Conservation (phyloP, 2,329 filamentous ascomycete genomes). For the Pseudopithomyces maydicus region DNA sequence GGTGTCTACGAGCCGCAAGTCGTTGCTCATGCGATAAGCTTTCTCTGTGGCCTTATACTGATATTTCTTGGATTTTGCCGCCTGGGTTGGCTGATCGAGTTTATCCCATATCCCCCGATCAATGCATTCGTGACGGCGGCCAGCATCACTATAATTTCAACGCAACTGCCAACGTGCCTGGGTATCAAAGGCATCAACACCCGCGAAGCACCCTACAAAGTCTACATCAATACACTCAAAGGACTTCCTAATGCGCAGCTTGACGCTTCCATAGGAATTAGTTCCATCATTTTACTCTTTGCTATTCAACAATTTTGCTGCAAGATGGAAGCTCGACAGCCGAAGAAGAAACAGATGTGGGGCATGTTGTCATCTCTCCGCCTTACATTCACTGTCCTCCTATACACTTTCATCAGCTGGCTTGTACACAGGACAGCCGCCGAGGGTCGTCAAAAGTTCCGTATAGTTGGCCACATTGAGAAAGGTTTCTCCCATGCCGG, state of each 20-base stretch:
- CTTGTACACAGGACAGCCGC: conserved; percentile 65
- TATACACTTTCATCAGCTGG: conserved; percentile 90
- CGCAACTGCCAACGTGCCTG: conserved; percentile 80
- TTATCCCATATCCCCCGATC: conserved; percentile 88
- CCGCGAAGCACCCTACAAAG: conserved; percentile 75
- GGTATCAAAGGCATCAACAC: conserved; percentile 77
- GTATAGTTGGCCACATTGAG: conserved; percentile 75
- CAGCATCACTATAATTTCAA: conserved; percentile 82
- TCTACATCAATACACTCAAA: conserved; percentile 83
- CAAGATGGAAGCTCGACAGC: conserved; percentile 68
- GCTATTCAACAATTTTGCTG: conserved; percentile 60
- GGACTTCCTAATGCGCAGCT: conserved; percentile 68
- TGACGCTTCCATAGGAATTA: conserved; percentile 90
- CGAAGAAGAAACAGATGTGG: conserved; percentile 70
- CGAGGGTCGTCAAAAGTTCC: conserved; percentile 58
- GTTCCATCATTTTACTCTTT: conserved; percentile 79
- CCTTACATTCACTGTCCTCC: conserved; percentile 83
- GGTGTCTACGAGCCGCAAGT: conserved; percentile 63
- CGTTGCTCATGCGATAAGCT: conserved; percentile 77
- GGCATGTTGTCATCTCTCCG: conserved; percentile 89
- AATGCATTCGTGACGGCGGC: conserved; percentile 98
- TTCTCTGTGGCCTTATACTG: conserved; percentile 80
- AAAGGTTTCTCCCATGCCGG: conserved; percentile 81
- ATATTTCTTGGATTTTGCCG: conserved; percentile 78
- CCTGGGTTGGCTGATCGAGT: conserved; percentile 87